phyloP scores from a whole-genome alignment of 495 filamentous ascomycete species.

The Penicillium canescens region DNA sequence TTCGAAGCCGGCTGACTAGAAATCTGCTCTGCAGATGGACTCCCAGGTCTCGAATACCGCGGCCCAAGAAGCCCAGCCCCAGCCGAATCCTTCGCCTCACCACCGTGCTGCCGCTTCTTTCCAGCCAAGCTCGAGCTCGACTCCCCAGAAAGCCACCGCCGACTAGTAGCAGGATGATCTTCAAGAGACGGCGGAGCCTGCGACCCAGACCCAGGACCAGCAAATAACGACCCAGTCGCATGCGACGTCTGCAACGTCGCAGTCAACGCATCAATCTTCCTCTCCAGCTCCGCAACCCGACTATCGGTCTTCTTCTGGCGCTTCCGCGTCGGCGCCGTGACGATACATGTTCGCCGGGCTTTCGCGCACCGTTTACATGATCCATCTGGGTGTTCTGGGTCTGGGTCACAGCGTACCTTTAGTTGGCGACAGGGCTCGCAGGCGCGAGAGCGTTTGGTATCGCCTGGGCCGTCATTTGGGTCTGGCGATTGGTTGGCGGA shows the following conservation, averaged over 20 bases:
- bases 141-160: conserved; percentile 16
- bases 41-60: conserved; percentile 19
- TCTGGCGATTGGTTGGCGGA: conserved; percentile 17
- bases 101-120: conserved; percentile 25
- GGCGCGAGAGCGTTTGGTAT: conserved; percentile 79
- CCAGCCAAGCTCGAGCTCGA: conserved; percentile 6
- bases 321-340: conserved; percentile 81
- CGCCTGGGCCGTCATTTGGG: conserved; percentile 43
- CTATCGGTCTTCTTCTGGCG: conserved; percentile 92
- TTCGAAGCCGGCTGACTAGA: conserved; percentile 9
- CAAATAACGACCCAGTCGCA: conserved; percentile 6
- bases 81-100: conserved; percentile 19
- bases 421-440: conserved; percentile 89
- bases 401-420: conserved; percentile 88
- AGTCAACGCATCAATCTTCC: conserved; percentile 88
- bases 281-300: conserved; percentile 89
- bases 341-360: conserved; percentile 73
- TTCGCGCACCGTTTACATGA: conserved; percentile 88
- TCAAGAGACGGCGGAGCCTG: conserved; percentile 1
- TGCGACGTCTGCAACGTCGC: conserved; percentile 65
- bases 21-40: conserved; percentile 28
- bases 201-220: background rate
- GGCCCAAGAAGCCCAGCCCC: conserved; percentile 14
- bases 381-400: conserved; percentile 50
- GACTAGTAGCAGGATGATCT: conserved; percentile 15